These are phyloP conservation scores for Athelia psychrophila DNA, from an alignment of 1,284 basidiomycete species.

Conservation along the genomic window DNA sequence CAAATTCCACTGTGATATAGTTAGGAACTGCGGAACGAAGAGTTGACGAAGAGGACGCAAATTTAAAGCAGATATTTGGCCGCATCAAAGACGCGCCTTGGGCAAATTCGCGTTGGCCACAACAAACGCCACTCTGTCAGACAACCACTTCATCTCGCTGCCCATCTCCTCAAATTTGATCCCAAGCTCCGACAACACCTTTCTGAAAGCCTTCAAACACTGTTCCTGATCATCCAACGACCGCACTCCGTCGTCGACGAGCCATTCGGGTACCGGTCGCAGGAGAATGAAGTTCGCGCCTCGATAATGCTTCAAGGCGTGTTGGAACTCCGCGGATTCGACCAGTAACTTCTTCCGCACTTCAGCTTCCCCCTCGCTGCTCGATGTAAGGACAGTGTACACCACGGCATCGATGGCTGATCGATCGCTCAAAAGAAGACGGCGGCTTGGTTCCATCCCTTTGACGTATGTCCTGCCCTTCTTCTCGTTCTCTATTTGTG, in stretches of 20 bases:
- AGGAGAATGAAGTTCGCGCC: slow-evolving; percentile 46
- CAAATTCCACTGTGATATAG: too few species aligned
- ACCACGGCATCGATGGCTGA: slow-evolving; percentile 62
- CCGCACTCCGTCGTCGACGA: slow-evolving; percentile 60
- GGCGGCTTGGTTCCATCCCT: slow-evolving; percentile 6
- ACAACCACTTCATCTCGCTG: slow-evolving; percentile 32
- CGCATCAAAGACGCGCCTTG: too few species aligned
- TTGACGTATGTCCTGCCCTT: slow-evolving; percentile 16
- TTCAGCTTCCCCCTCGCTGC: slow-evolving; percentile 30
- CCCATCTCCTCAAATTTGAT: slow-evolving; percentile 49
- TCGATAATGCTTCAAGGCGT: slow-evolving; percentile 39
- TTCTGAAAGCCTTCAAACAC: slow-evolving; percentile 37
- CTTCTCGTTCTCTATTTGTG: slow-evolving; percentile 46
- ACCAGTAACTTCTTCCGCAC: slow-evolving; percentile 33
- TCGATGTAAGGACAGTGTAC: slow-evolving; percentile 49
- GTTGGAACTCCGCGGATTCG: slow-evolving; percentile 35
- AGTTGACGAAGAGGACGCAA: too few species aligned
- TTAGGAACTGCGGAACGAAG: too few species aligned
- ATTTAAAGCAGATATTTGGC: too few species aligned
- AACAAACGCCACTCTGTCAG: slow-evolving; percentile 21
- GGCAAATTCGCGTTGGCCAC: too few species aligned
- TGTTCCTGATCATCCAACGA: slow-evolving; percentile 46
- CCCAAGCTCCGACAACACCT: slow-evolving; percentile 37
- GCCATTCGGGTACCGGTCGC: slow-evolving; percentile 54
- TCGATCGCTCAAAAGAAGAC: slow-evolving; percentile 54